A percentile compares a stretch with the other conserved stretches of the same genome.
These are phyloP conservation scores for Venturia effusa DNA, from an alignment of 2,329 filamentous ascomycete species.

Conservation along the genomic window DNA sequence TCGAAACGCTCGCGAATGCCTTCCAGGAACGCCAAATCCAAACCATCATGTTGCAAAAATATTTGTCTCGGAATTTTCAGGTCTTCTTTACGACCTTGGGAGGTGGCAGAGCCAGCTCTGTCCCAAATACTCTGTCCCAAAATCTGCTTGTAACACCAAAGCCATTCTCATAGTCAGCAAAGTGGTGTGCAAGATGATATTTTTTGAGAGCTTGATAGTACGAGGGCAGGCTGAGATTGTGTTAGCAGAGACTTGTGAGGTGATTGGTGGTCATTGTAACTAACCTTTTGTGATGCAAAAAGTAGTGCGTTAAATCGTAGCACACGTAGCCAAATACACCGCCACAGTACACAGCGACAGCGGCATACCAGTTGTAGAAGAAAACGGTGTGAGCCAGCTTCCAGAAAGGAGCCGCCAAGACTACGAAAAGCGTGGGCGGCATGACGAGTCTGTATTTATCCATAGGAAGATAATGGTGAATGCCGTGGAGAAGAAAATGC, in stretches of 20 bases:
- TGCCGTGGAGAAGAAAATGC: slow-evolving; percentile 91
- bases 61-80: not conserved
- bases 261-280: slow-evolving; percentile 20
- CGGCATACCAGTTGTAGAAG: slow-evolving; percentile 75
- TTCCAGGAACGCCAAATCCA: not conserved
- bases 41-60: not conserved
- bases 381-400: slow-evolving; percentile 76
- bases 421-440: slow-evolving; percentile 80
- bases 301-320: slow-evolving; percentile 98
- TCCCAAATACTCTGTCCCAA: slow-evolving; percentile 91
- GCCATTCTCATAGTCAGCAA: slow-evolving; percentile 93
- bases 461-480: slow-evolving; percentile 99
- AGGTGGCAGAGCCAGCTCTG: slow-evolving; percentile 54
- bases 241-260: slow-evolving; percentile 14
- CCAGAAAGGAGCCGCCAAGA: slow-evolving; percentile 83
- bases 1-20: not conserved
- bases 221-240: slow-evolving; percentile 52
- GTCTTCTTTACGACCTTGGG: slow-evolving; percentile 37
- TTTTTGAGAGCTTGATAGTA: slow-evolving; percentile 94
- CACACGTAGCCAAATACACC: slow-evolving; percentile 92
- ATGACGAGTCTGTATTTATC: slow-evolving; percentile 95
- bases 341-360: slow-evolving; percentile 69
- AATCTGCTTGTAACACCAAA: slow-evolving; percentile 95
- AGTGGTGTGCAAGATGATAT: slow-evolving; percentile 94
- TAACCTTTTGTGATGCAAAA: slow-evolving; percentile 86